These are phyloP conservation scores for Pythium sukuiense DNA, from an alignment of 352 stramenopile species.

Conservation along the genomic window DNA sequence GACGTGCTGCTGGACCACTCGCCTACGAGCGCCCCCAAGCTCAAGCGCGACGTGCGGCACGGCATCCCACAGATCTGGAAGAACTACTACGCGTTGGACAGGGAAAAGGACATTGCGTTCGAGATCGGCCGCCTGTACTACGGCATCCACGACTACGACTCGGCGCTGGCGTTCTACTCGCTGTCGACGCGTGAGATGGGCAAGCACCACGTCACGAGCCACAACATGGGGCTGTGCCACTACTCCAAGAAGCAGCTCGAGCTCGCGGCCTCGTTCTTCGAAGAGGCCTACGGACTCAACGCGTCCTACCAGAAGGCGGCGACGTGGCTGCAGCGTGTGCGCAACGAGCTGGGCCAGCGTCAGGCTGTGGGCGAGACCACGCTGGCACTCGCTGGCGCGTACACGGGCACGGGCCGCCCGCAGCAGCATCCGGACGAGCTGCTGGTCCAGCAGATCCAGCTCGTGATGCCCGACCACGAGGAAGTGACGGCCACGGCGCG, in stretches of 20 bases:
- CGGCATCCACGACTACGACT: conserved; percentile 90
- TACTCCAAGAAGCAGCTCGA: conserved; percentile 86
- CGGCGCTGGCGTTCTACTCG: conserved; percentile 89
- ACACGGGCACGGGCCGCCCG: conserved; percentile 11
- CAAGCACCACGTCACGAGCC: conserved; percentile 94
- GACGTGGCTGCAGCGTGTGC: conserved; percentile 81
- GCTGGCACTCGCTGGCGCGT: background rate
- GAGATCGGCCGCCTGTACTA: conserved; percentile 92
- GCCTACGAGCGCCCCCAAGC: conserved; percentile 52
- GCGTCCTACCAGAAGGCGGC: conserved; percentile 73
- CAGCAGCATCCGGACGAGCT: conserved; percentile 29
- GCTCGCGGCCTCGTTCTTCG: conserved; percentile 63
- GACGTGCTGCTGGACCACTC: conserved; percentile 90
- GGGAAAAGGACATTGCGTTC: conserved; percentile 92
- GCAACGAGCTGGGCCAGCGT: conserved; percentile 44
- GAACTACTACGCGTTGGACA: conserved; percentile 93
- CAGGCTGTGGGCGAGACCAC: background rate
- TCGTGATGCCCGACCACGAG: conserved; percentile 52
- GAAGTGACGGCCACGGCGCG: conserved; percentile 38
- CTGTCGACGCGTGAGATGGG: conserved; percentile 87
- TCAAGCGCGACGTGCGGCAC: conserved; percentile 81
- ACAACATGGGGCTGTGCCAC: conserved; percentile 96
- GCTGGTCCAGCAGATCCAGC: conserved; percentile 50
- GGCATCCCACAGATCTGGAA: conserved; percentile 87
- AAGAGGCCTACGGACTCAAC: conserved; percentile 70